These are phyloP conservation scores for Pythium oligandrum DNA, from an alignment of 352 stramenopile genomes.

Conservation along the genomic window DNA sequence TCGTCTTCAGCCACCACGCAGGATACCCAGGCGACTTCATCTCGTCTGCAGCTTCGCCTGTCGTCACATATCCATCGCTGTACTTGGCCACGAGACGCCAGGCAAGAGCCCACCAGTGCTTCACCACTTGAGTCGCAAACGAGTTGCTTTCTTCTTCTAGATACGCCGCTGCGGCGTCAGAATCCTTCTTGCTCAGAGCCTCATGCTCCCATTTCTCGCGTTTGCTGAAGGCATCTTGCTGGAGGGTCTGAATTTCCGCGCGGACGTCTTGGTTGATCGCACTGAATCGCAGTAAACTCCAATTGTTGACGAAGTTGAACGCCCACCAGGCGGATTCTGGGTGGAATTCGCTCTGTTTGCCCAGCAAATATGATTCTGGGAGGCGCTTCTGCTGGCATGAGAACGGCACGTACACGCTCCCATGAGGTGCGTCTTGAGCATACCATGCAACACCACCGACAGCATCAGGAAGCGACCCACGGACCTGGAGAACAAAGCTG, in stretches of 20 bases:
- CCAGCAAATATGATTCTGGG: slow-evolving; percentile 51
- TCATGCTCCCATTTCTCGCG: slow-evolving; percentile 12
- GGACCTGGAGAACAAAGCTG: slow-evolving; percentile 71
- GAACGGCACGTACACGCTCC: slow-evolving; percentile 74
- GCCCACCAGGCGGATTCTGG: slow-evolving; percentile 73
- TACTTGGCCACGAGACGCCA: slow-evolving; percentile 71
- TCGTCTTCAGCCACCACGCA: slow-evolving; percentile 49
- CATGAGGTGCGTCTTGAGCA: slow-evolving; percentile 52
- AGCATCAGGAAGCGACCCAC: slow-evolving; percentile 27
- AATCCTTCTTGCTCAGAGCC: slow-evolving; percentile 7
- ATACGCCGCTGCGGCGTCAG: slow-evolving; percentile 11
- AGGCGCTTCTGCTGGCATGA: slow-evolving; percentile 43
- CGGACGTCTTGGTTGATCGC: slow-evolving; percentile 60
- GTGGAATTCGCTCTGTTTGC: slow-evolving; percentile 67
- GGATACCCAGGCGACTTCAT: slow-evolving; percentile 57
- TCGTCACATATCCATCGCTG: slow-evolving; percentile 68
- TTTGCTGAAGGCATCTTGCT: slow-evolving; percentile 31
- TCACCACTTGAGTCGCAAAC: slow-evolving; percentile 49
- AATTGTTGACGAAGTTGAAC: slow-evolving; percentile 88
- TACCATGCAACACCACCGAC: slow-evolving; percentile 66
- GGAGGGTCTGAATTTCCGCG: slow-evolving; percentile 25
- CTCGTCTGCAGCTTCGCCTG: slow-evolving; percentile 38
- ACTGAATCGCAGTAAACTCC: slow-evolving; percentile 72
- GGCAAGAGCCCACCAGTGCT: slow-evolving; percentile 55
- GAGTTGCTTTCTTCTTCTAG: slow-evolving; percentile 43